Base-by-base conservation (phyloP, 2,329 filamentous ascomycete genomes). In the Fusarium sp. region DNA sequence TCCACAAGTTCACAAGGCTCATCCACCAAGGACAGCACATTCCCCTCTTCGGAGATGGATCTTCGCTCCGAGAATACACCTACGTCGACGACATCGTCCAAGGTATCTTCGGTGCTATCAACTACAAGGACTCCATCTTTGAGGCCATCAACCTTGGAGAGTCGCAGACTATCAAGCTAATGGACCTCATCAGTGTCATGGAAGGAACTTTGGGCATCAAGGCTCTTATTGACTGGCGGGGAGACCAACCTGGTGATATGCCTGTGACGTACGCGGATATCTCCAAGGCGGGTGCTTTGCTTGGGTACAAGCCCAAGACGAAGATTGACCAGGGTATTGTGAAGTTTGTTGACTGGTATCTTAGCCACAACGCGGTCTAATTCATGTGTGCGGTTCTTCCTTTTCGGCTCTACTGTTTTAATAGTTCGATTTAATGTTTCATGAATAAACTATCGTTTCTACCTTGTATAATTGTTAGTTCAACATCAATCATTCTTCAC, bases 101-200 rank as follows among this genome's bases (percentile, higher is more conserved):
- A 4, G 60, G 60, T 6, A 63, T 63, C 9, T 55, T 55, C 0
- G 58, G 41, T 4, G 58, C 60, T 0, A 60, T 63, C 2, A 27
- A 63, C 2, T 63, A 63, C 8, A 23, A 34, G 1, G 48, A 20
- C 1, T 63, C 60, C 2, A 18, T 48, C 2, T 63, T 56, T 2
- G 60, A 63, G 5, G 16, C 45, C 16, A 28, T 63, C 58, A 63
- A 63, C 42, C 60, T 63, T 5, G 60, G 60, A n/a, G 48, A 63
- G 16, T 63, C 60, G 2, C 60, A 63, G 42, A 63, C 60, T 0
- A 63, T 63, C 20, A 51, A 30, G 7, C 2, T 63, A 8, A 63
- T 18, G 5, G 58, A 63, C 1, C 58, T 63, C 3, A 63, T 63
- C 5, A 21, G 25, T 14, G 27, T 41, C 0, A 28, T 63, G 6